Conservation (phyloP, 176 grass and related monocot species). For the Bonia amplexicaulis region DNA sequence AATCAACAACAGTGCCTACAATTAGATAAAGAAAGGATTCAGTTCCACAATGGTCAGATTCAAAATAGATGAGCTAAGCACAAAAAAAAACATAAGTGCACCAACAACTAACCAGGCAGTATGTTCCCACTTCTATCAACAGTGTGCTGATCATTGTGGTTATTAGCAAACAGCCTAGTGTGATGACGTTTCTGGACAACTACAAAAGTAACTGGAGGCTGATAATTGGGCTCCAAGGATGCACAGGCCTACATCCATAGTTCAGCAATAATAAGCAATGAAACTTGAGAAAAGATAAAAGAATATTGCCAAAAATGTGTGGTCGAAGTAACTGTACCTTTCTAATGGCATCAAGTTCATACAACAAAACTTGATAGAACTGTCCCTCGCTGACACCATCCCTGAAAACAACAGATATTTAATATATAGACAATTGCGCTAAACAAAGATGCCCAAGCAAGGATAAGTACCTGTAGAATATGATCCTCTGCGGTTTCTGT, state of each 20-base stretch:
- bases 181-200: constrained; percentile 99
- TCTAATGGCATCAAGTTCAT: constrained; percentile 93
- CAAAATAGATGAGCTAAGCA: neutral
- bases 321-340: constrained; percentile 48
- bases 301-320: neutral
- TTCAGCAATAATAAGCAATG: neutral
- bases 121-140: constrained; percentile 94
- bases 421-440: neutral
- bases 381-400: constrained; percentile 93
- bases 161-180: constrained; percentile 89
- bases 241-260: constrained; percentile 64
- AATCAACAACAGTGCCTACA: constrained; percentile 91
- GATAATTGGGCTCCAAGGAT: constrained; percentile 91
- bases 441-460: neutral
- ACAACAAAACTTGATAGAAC: constrained; percentile 95
- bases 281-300: neutral
- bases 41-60: neutral
- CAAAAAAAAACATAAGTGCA: neutral
- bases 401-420: constrained; percentile 39
- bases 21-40: neutral
- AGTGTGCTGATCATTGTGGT: constrained; percentile 67
- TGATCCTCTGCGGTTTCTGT: constrained; percentile 92
- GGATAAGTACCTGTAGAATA: constrained; percentile 82
- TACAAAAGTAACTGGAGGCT: constrained; percentile 94
- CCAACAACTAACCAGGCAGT: constrained; percentile 70